Evolutionary conservation across 495 filamentous ascomycete species (phyloP).

Genomic region (Penicillium simplicissimum): DNA sequence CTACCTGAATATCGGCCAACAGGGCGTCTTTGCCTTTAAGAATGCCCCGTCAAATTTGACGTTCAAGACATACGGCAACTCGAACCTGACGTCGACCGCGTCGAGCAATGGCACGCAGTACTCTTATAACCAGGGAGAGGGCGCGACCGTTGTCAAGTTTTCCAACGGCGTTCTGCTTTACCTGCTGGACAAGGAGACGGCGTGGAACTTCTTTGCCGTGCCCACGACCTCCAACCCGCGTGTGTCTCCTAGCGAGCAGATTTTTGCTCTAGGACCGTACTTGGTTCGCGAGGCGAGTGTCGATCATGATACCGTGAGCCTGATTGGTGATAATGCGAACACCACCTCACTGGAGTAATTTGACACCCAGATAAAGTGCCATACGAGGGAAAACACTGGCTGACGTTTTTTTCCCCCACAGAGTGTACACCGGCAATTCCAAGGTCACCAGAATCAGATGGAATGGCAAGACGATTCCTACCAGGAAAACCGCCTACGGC

Average conservation of each 20-base stretch:
- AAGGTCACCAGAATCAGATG: constrained; percentile 50
- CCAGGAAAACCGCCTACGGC: constrained; percentile 44
- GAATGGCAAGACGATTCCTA: constrained; percentile 48
- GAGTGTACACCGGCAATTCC: constrained; percentile 53
- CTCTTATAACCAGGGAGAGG: constrained; percentile 34
- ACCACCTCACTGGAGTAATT: constrained; percentile 58
- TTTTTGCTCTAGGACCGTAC: constrained; percentile 63
- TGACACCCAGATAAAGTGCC: background rate
- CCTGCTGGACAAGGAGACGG: constrained; percentile 46
- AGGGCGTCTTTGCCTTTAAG: constrained; percentile 56
- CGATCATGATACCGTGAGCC: constrained; percentile 45
- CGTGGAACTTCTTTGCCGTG: constrained; percentile 55
- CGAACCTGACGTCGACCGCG: constrained; percentile 38
- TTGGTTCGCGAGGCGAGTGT: constrained; percentile 61
- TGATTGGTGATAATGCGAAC: constrained; percentile 66
- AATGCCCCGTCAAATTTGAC: constrained; percentile 36
- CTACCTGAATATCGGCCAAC: constrained; percentile 63
- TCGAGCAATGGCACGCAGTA: constrained; percentile 51
- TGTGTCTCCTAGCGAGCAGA: constrained; percentile 53
- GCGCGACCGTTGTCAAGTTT: constrained; percentile 50
- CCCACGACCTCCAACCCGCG: constrained; percentile 37
- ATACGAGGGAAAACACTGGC: background rate
- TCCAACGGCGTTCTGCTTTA: constrained; percentile 54
- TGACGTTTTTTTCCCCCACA: constrained; percentile 10
- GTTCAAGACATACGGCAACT: constrained; percentile 47